phyloP scores from a whole-genome alignment of 2,329 filamentous ascomycete genomes.

The Chaetothyriales sp. region DNA sequence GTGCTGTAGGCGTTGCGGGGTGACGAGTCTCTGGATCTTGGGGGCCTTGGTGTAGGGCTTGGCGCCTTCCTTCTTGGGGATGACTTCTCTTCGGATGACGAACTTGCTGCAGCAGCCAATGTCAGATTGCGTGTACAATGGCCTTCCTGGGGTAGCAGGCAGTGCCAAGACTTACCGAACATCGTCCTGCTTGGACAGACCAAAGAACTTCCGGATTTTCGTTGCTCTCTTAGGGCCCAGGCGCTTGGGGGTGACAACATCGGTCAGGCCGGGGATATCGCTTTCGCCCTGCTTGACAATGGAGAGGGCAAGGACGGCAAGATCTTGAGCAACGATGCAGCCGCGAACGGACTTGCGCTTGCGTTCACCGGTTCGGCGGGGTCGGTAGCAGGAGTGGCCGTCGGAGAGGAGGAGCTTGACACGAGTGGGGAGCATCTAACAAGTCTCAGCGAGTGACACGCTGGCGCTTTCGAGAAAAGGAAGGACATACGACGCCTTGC shows the following conservation, averaged over 20 bases:
- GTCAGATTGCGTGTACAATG: conserved; percentile 23
- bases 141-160: conserved; percentile 2
- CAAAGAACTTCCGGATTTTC: conserved; percentile 99
- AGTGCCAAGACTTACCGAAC: conserved; percentile 54
- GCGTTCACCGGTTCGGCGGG: conserved; percentile 94
- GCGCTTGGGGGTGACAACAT: conserved; percentile 96
- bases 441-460: conserved; percentile 17
- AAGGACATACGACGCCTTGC: conserved; percentile 66
- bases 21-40: conserved; percentile 99
- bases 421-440: conserved; percentile 82
- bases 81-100: conserved; percentile 96
- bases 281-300: conserved; percentile 96
- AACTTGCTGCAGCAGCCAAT: conserved; percentile 93
- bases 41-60: conserved; percentile 99
- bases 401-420: conserved; percentile 91
- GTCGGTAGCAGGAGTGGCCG: conserved; percentile 98
- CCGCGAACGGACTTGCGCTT: conserved; percentile 99
- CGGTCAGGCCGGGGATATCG: conserved; percentile 92
- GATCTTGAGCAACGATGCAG: conserved; percentile 94
- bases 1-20: conserved; percentile 98
- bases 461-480: conserved; percentile 19
- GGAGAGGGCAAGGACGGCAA: conserved; percentile 84
- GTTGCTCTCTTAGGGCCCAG: conserved; percentile 98
- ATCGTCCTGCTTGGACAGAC: conserved; percentile 99
- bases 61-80: conserved; percentile 95